These are phyloP conservation scores for Aotearoamyces nothofagi DNA, from an alignment of 2,329 filamentous ascomycete species.

Conservation along the genomic window DNA sequence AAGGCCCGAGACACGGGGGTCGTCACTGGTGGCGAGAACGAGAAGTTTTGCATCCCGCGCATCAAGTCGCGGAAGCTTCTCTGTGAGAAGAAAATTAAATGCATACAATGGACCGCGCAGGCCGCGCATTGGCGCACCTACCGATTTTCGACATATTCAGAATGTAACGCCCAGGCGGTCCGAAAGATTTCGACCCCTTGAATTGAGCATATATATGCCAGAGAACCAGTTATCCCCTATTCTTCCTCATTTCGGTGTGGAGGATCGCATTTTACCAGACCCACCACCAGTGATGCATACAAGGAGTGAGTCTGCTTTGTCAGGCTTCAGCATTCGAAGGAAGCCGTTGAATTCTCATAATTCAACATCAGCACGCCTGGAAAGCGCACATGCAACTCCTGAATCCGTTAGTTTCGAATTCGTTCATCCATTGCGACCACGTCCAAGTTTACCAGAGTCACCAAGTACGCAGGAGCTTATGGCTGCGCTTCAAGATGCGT, in stretches of 20 bases:
- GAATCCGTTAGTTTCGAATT: constrained; percentile 10
- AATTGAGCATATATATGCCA: constrained; percentile 36
- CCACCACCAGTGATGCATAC: constrained; percentile 8
- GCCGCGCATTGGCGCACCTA: constrained; percentile 41
- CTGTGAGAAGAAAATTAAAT: constrained; percentile 25
- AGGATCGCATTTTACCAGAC: constrained; percentile 10
- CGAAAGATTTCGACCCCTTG: constrained; percentile 33
- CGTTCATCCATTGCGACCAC: constrained; percentile 9
- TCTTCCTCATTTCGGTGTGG: constrained; percentile 31
- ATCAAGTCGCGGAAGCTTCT: constrained; percentile 27
- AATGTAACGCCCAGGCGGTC: constrained; percentile 22
- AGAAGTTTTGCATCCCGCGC: constrained; percentile 24
- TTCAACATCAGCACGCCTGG: neutral
- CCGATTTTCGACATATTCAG: constrained; percentile 43
- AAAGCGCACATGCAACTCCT: constrained; percentile 1
- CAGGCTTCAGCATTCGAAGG: constrained; percentile 13
- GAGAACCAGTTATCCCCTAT: constrained; percentile 37
- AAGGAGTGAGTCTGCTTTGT: constrained; percentile 15
- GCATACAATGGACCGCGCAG: constrained; percentile 32
- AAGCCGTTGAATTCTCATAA: constrained; percentile 14
- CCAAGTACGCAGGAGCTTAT: constrained; percentile 13
- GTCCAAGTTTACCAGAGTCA: constrained; percentile 8
- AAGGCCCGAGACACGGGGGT: constrained; percentile 13
- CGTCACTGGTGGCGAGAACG: constrained; percentile 18
- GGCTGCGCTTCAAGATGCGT: constrained; percentile 9